Percentiles rank a stretch among this genome's conserved stretches.
phyloP scores from a whole-genome alignment of 345 rosid genomes.

The Gossypioides kirkii region DNA sequence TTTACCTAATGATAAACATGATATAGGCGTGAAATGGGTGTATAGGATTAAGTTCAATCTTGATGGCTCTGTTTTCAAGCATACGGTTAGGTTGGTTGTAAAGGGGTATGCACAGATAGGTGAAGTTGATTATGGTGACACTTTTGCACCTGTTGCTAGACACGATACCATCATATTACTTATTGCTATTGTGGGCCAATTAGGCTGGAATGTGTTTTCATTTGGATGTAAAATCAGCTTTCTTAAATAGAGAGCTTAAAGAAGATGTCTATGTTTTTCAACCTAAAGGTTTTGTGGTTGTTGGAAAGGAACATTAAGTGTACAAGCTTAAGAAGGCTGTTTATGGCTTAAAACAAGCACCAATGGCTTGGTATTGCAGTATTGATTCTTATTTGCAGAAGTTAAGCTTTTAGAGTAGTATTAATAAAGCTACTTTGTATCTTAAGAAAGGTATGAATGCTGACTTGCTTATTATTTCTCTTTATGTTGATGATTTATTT shows the following conservation, averaged over 20 bases:
- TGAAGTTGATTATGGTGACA: background rate
- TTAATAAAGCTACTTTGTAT: background rate
- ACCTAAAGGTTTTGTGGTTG: background rate
- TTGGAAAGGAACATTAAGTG: background rate
- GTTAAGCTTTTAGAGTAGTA: background rate
- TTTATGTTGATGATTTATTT: no score
- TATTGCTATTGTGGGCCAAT: background rate
- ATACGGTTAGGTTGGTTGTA: background rate
- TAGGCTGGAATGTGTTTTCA: background rate
- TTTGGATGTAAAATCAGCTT: background rate
- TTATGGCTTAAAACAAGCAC: background rate
- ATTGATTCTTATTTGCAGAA: background rate
- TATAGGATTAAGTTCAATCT: background rate
- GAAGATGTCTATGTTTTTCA: background rate
- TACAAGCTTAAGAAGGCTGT: background rate
- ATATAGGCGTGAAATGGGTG: no score
- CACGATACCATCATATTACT: background rate
- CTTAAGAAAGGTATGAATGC: background rate
- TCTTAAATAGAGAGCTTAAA: background rate
- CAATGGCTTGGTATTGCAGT: background rate
- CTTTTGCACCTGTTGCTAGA: background rate
- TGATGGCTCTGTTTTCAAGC: background rate
- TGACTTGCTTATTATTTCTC: background rate
- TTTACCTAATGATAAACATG: no score
- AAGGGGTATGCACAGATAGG: background rate